phyloP scores from a whole-genome alignment of 1,284 basidiomycete species.

The Melampsora larici-populina region DNA sequence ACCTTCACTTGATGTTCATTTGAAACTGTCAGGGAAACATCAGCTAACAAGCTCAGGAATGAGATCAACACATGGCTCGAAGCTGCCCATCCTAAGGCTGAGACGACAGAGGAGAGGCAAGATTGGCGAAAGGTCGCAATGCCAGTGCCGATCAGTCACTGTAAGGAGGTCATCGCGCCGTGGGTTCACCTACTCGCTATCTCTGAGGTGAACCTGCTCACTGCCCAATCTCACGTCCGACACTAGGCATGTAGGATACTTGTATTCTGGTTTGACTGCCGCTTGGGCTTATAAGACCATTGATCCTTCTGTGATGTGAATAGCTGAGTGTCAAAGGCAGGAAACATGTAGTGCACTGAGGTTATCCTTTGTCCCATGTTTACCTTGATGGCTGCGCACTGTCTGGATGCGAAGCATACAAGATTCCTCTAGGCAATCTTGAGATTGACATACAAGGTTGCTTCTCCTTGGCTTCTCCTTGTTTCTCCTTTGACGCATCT shows the following conservation, averaged over 20 bases:
- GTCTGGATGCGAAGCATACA: too few relatives aligned
- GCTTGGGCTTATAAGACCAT: slow-evolving; percentile 94
- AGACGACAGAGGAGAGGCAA: slow-evolving; percentile 51
- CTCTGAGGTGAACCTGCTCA: neutral
- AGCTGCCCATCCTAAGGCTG: slow-evolving; percentile 56
- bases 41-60: slow-evolving; percentile 62
- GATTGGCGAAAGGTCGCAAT: slow-evolving; percentile 58
- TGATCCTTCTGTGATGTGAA: too few relatives aligned
- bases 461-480: neutral
- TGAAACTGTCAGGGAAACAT: slow-evolving; percentile 43
- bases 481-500: slow-evolving; percentile 3
- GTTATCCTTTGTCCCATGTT: slow-evolving; percentile 59
- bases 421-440: slow-evolving; percentile 80
- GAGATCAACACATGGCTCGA: slow-evolving; percentile 68
- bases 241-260: slow-evolving; percentile 86
- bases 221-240: slow-evolving; percentile 37
- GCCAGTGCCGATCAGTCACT: slow-evolving; percentile 65
- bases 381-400: slow-evolving; percentile 72
- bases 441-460: slow-evolving; percentile 72
- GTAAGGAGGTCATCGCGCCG: slow-evolving; percentile 96
- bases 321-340: slow-evolving; percentile 52
- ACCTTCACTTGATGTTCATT: neutral
- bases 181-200: slow-evolving; percentile 55
- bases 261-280: slow-evolving; percentile 87
- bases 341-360: too few relatives aligned